A percentile compares a stretch with the other conserved stretches of the same genome.
Conservation (phyloP, 495 filamentous ascomycete genomes). For the Barbatosphaeria neglecta region DNA sequence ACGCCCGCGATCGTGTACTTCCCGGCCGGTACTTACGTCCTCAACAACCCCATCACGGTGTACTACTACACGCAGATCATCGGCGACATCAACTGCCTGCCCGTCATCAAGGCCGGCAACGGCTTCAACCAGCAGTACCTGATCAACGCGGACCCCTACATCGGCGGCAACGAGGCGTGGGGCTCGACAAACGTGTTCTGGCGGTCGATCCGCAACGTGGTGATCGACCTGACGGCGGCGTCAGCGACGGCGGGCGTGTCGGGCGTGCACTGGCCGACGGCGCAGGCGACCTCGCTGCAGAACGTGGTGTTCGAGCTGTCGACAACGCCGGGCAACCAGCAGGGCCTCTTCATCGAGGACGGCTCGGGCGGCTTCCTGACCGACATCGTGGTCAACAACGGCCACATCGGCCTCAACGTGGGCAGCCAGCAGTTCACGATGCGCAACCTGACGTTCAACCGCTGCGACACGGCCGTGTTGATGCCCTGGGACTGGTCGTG, state of each 20-base stretch:
- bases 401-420: constrained; percentile 46
- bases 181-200: constrained; percentile 81
- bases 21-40: constrained; percentile 50
- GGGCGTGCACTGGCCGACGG: constrained; percentile 92
- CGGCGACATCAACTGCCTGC: constrained; percentile 47
- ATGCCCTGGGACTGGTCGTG: constrained; percentile 90
- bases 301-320: constrained; percentile 76
- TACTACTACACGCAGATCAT: constrained; percentile 57
- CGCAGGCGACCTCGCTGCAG: constrained; percentile 79
- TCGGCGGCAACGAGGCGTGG: constrained; percentile 26
- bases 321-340: constrained; percentile 63
- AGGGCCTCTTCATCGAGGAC: constrained; percentile 64
- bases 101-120: constrained; percentile 56
- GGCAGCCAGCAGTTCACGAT: constrained; percentile 87
- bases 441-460: constrained; percentile 75
- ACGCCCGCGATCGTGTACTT: constrained; percentile 64
- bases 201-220: constrained; percentile 81
- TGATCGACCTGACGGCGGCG: constrained; percentile 68
- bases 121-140: constrained; percentile 61
- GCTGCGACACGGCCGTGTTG: constrained; percentile 69
- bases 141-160: constrained; percentile 66
- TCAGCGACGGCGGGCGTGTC: constrained; percentile 38
- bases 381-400: constrained; percentile 63
- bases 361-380: constrained; percentile 62
- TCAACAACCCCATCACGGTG: constrained; percentile 46